Evolutionary conservation across 495 filamentous ascomycete genomes (phyloP).

Genomic region (Daldinia decipiens): DNA sequence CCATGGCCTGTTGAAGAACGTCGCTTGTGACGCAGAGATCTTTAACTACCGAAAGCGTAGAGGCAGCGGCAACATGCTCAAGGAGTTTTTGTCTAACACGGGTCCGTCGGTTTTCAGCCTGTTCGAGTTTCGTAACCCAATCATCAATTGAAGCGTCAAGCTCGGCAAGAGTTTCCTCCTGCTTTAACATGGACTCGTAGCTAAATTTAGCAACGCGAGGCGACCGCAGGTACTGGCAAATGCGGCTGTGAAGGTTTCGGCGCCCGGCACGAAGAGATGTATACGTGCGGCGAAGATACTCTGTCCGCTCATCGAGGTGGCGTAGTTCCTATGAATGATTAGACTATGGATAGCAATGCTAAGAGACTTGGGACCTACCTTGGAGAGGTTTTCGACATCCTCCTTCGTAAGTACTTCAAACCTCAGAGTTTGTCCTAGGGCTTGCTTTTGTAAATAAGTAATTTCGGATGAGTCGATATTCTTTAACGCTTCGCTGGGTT

Average conservation of each 20-base stretch:
- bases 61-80: slow-evolving; percentile 75
- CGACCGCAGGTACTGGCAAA: slow-evolving; percentile 73
- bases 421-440: slow-evolving; percentile 68
- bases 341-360: slow-evolving; percentile 9
- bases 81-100: slow-evolving; percentile 78
- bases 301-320: slow-evolving; percentile 73
- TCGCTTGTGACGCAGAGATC: slow-evolving; percentile 52
- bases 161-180: slow-evolving; percentile 77
- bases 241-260: slow-evolving; percentile 72
- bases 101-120: slow-evolving; percentile 76
- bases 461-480: slow-evolving; percentile 63
- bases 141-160: slow-evolving; percentile 79
- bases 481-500: slow-evolving; percentile 60
- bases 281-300: slow-evolving; percentile 76
- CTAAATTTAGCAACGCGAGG: slow-evolving; percentile 71
- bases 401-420: slow-evolving; percentile 75
- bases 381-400: slow-evolving; percentile 72
- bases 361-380: slow-evolving; percentile 54
- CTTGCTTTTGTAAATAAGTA: slow-evolving; percentile 66
- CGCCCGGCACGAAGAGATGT: slow-evolving; percentile 73
- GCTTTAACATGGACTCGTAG: slow-evolving; percentile 74
- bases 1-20: slow-evolving; percentile 54
- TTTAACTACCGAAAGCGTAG: slow-evolving; percentile 53
- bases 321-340: slow-evolving; percentile 66
- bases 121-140: slow-evolving; percentile 77